Evolutionary conservation across 179 eudicot species (phyloP).

Genomic region (Heliamphora ciliata): DNA sequence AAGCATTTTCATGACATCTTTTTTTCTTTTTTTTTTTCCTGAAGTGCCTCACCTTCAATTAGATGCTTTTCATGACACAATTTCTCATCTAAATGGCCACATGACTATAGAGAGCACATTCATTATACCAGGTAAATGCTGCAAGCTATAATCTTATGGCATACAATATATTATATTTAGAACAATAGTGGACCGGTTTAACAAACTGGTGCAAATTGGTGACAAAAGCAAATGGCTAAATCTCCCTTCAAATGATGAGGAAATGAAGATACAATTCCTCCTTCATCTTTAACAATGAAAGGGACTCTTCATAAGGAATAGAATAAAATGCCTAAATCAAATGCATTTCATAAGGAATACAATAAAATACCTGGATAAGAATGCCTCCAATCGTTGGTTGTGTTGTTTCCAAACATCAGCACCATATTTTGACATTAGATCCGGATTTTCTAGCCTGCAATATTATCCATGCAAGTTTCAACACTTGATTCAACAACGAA

Average conservation of each 20-base stretch:
- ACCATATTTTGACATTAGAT: conserved; percentile 69
- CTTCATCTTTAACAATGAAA: not conserved
- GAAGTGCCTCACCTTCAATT: not conserved
- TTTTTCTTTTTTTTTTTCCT: not conserved
- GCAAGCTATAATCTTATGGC: not conserved
- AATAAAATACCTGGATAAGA: conserved; percentile 47
- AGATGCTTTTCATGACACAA: no score
- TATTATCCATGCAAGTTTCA: not conserved
- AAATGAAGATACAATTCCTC: not conserved
- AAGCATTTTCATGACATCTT: not conserved
- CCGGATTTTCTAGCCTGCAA: conserved; percentile 79
- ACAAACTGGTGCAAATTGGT: not conserved
- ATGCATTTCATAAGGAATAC: not conserved
- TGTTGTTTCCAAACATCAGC: conserved; percentile 79
- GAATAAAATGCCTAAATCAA: conserved; percentile 31
- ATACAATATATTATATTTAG: not conserved
- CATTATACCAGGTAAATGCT: not conserved
- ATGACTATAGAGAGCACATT: not conserved
- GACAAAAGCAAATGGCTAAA: not conserved
- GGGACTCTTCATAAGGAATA: conserved; percentile 5
- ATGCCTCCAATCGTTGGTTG: conserved; percentile 75
- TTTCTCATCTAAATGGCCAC: not conserved
- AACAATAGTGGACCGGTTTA: not conserved
- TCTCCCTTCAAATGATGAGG: not conserved
- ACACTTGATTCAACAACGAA: not conserved